phyloP scores from a whole-genome alignment of 164 flowering plant genomes.

The Santalum album region DNA sequence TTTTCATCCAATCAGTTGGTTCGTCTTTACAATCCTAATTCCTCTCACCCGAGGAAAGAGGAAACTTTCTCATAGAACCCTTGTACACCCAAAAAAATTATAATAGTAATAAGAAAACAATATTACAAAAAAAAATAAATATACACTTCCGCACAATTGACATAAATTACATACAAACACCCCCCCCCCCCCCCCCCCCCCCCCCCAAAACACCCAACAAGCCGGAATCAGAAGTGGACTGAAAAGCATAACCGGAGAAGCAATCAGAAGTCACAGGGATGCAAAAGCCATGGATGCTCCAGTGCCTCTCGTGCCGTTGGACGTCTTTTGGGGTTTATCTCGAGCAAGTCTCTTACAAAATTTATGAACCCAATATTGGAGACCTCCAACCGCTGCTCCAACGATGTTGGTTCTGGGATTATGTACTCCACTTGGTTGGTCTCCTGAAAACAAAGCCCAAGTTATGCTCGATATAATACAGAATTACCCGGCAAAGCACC shows the following conservation, averaged over 20 bases:
- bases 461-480: too few relatives aligned
- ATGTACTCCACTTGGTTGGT: conserved; percentile 62
- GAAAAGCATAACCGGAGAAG: too few relatives aligned
- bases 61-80: too few relatives aligned
- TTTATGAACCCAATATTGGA: conserved; percentile 46
- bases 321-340: conserved; percentile 62
- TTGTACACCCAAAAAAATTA: neutral
- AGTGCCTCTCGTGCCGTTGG: conserved; percentile 76
- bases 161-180: too few relatives aligned
- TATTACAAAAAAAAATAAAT: neutral
- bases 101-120: neutral
- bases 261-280: conserved; percentile 21
- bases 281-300: conserved; percentile 78
- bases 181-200: too few relatives aligned
- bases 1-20: too few relatives aligned
- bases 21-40: too few relatives aligned
- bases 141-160: too few relatives aligned
- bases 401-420: conserved; percentile 51
- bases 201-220: too few relatives aligned
- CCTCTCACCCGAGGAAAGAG: too few relatives aligned
- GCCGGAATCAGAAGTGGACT: too few relatives aligned
- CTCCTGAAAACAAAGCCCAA: conserved; percentile 31
- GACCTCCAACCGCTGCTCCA: conserved; percentile 50
- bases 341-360: conserved; percentile 55
- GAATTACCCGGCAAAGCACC: neutral